Evolutionary conservation across 1,139 yeast genomes (phyloP).

Genomic region (Suzukiozyma palmioleophila): DNA sequence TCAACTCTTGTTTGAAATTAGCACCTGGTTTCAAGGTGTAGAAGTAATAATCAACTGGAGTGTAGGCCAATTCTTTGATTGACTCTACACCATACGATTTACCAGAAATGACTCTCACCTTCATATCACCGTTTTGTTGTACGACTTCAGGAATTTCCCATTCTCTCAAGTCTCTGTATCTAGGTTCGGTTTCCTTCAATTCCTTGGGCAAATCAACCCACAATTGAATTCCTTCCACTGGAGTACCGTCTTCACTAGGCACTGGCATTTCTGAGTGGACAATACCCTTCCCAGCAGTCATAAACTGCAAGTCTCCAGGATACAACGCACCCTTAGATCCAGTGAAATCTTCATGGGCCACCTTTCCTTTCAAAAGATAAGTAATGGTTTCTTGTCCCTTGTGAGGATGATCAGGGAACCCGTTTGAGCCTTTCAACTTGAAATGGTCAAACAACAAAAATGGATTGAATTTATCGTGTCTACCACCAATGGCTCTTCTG

Average conservation of each 20-base stretch:
- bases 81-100: conserved; percentile 71
- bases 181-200: conserved; percentile 65
- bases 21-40: conserved; percentile 68
- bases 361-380: conserved; percentile 63
- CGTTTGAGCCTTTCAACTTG: conserved; percentile 45
- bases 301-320: conserved; percentile 87
- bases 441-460: conserved; percentile 85
- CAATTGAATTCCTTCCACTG: conserved; percentile 72
- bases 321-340: conserved; percentile 74
- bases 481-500: conserved; percentile 74
- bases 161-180: conserved; percentile 76
- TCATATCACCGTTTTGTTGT: conserved; percentile 62
- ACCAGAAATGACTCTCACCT: conserved; percentile 76
- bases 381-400: conserved; percentile 89
- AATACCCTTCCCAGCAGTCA: conserved; percentile 92
- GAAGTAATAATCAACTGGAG: conserved; percentile 78
- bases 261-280: conserved; percentile 87
- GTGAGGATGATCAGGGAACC: conserved; percentile 93
- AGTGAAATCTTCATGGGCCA: conserved; percentile 91
- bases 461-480: conserved; percentile 72
- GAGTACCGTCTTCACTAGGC: conserved; percentile 49
- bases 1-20: conserved; percentile 56
- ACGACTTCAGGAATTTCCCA: conserved; percentile 65
- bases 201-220: conserved; percentile 87
- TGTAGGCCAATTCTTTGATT: conserved; percentile 71